phyloP scores from a whole-genome alignment of 2,329 filamentous ascomycete genomes.

The Penicillium sp. region DNA sequence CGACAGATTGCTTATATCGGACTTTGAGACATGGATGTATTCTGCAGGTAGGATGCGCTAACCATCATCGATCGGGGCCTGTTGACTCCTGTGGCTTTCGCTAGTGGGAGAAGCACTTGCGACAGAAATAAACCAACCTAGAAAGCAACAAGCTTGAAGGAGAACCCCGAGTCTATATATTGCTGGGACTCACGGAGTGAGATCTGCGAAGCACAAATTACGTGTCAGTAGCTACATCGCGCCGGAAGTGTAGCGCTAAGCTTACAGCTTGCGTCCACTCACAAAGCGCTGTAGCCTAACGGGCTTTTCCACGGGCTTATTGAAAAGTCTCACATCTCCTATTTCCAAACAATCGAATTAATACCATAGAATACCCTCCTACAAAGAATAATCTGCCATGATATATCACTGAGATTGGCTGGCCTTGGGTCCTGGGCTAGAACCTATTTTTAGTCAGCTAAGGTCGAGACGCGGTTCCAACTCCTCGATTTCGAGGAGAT shows the following conservation, averaged over 20 bases:
- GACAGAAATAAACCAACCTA: not conserved
- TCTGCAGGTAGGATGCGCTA: slow-evolving; percentile 13
- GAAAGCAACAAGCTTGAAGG: not conserved
- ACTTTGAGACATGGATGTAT: slow-evolving; percentile 7
- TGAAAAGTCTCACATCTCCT: not conserved
- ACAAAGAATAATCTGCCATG: not conserved
- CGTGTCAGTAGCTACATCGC: not conserved
- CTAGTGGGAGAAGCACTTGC: slow-evolving; percentile 11
- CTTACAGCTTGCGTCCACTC: not conserved
- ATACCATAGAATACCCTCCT: too few species aligned
- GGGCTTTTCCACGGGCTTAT: not conserved
- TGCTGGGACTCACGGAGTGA: not conserved
- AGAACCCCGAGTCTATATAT: not conserved
- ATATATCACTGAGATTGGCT: not conserved
- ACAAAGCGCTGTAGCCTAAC: not conserved
- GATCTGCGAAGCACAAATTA: not conserved
- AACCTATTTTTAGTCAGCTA: slow-evolving; percentile 12
- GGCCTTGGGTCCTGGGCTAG: not conserved
- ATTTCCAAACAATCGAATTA: not conserved
- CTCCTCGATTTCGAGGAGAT: not conserved
- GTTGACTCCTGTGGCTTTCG: slow-evolving; percentile 11
- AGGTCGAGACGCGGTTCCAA: slow-evolving; percentile 8
- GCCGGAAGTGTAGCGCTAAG: not conserved
- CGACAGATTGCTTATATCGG: slow-evolving; percentile 1
- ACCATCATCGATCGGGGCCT: slow-evolving; percentile 10